Conservation (phyloP, 2,329 filamentous ascomycete genomes). For the Hymenoscyphus fraxineus region DNA sequence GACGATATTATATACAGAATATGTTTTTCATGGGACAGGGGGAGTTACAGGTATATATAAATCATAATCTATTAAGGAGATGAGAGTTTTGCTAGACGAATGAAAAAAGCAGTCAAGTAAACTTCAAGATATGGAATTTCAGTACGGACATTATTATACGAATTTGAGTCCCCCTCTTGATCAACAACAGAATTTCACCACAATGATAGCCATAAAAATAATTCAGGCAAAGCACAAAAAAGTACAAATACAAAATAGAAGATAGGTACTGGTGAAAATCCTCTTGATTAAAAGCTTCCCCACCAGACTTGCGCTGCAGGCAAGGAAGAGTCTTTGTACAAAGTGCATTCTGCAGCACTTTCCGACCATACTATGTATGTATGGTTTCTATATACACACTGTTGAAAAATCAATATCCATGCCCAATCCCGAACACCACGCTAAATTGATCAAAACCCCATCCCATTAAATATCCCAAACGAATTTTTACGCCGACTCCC, state of each 20-base stretch:
- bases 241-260: neutral
- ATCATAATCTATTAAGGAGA: no score
- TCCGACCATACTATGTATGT: neutral
- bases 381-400: neutral
- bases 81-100: no score
- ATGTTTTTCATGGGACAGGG: no score
- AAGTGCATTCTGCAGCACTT: neutral
- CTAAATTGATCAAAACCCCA: constrained; percentile 4
- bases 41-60: no score
- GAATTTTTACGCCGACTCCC: neutral
- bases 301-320: neutral
- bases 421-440: constrained; percentile 4
- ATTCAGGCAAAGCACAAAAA: neutral
- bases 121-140: no score
- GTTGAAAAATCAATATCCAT: neutral
- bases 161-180: no score
- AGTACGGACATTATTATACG: no score
- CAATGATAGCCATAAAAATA: no score
- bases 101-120: no score
- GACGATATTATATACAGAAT: no score
- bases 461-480: neutral
- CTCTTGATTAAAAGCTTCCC: neutral
- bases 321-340: neutral
- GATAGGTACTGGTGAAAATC: neutral
- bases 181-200: no score